These are phyloP conservation scores for Collybia nuda DNA, from an alignment of 768 basidiomycete genomes.

Conservation along the genomic window DNA sequence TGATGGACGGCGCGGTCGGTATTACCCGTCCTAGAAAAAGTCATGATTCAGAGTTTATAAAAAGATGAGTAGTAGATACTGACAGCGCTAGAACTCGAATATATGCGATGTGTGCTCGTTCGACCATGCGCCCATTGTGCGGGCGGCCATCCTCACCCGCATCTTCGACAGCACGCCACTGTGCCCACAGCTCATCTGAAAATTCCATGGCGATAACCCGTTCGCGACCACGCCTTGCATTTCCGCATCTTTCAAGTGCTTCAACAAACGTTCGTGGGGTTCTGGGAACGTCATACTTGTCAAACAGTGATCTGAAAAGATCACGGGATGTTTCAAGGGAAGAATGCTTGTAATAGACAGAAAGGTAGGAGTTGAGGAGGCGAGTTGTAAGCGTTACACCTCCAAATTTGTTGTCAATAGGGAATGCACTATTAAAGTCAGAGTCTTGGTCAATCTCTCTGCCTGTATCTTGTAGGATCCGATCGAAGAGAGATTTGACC, in stretches of 20 bases:
- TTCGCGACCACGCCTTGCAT: constrained; percentile 41
- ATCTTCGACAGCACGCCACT: constrained; percentile 56
- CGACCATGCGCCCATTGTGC: constrained; percentile 51
- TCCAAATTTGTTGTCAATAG: constrained; percentile 43
- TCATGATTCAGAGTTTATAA: constrained; percentile 3
- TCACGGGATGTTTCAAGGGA: constrained; percentile 46
- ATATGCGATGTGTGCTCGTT: constrained; percentile 67
- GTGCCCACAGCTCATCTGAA: constrained; percentile 63
- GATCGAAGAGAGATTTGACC: constrained; percentile 60
- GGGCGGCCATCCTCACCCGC: constrained; percentile 25
- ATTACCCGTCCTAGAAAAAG: constrained; percentile 40
- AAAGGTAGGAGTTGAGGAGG: constrained; percentile 79
- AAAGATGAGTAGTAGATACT: constrained; percentile 22
- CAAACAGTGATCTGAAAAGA: constrained; percentile 53
- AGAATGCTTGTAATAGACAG: constrained; percentile 63
- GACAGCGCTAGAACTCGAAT: constrained; percentile 67
- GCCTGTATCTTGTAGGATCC: constrained; percentile 49
- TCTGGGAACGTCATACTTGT: constrained; percentile 35
- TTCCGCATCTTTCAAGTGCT: constrained; percentile 66
- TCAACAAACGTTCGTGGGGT: constrained; percentile 62
- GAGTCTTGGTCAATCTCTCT: neutral
- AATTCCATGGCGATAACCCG: constrained; percentile 47
- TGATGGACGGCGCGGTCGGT: constrained; percentile 53
- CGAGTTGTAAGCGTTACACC: constrained; percentile 57
- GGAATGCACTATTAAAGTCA: constrained; percentile 10